Conservation (phyloP, 345 rosid genomes). For the Chamaenerion angustifolium region DNA sequence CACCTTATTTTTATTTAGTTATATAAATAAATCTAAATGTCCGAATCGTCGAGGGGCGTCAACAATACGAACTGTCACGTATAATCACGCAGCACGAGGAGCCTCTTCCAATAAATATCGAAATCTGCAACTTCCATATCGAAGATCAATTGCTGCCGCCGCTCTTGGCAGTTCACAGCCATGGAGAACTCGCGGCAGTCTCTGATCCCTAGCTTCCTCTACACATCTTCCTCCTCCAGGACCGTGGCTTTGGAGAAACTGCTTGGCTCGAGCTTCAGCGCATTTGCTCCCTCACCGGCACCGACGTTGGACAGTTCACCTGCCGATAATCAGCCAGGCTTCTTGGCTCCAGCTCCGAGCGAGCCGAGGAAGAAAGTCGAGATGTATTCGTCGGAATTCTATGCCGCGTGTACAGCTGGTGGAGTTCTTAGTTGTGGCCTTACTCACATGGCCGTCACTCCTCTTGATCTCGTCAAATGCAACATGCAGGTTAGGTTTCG, state of each 20-base stretch:
- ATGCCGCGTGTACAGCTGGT: slow-evolving; percentile 80
- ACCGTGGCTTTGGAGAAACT: slow-evolving; percentile 21
- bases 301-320: not conserved
- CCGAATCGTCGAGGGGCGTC: too few species aligned
- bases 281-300: slow-evolving; percentile 12
- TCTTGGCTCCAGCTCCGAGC: slow-evolving; percentile 42
- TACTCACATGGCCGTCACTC: slow-evolving; percentile 91
- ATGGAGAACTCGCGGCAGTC: slow-evolving; percentile 48
- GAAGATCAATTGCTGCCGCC: slow-evolving; percentile 2
- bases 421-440: slow-evolving; percentile 93
- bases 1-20: too few species aligned
- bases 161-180: not conserved
- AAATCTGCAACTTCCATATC: slow-evolving; percentile 1
- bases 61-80: too few species aligned
- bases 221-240: slow-evolving; percentile 31
- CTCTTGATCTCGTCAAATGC: slow-evolving; percentile 98
- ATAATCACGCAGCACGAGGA: too few species aligned
- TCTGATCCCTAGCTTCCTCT: slow-evolving; percentile 60
- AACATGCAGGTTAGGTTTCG: slow-evolving; percentile 92
- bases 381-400: slow-evolving; percentile 83
- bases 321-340: not conserved
- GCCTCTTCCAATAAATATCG: too few species aligned
- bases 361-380: slow-evolving; percentile 64
- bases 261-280: slow-evolving; percentile 17
- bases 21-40: too few species aligned